phyloP scores from a whole-genome alignment of 139 green algal genomes.

The Asterochloris sp. region DNA sequence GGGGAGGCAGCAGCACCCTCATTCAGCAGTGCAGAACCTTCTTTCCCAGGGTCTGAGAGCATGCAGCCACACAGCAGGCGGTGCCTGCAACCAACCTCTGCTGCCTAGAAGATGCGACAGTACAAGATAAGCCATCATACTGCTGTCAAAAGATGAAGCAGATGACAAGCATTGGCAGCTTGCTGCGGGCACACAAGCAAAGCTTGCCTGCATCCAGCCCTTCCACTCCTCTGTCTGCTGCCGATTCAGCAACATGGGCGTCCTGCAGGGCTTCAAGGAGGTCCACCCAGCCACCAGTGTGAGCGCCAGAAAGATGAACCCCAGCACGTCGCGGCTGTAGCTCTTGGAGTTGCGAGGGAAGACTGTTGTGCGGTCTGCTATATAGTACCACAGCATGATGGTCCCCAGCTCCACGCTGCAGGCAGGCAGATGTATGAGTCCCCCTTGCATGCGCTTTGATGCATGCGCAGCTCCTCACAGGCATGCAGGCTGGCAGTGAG shows the following conservation, averaged over 20 bases:
- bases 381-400: slow-evolving; percentile 86
- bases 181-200: too few species aligned
- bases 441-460: not conserved
- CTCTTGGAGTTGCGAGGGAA: slow-evolving; percentile 27
- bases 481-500: not conserved
- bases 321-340: slow-evolving; percentile 79
- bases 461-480: too few species aligned
- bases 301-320: slow-evolving; percentile 82
- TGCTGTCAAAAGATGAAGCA: too few species aligned
- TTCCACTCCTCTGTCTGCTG: slow-evolving; percentile 99
- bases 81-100: not conserved
- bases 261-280: slow-evolving; percentile 37
- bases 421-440: not conserved
- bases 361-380: slow-evolving; percentile 72
- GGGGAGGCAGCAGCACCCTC: not conserved
- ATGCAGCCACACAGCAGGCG: not conserved
- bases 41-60: too few species aligned
- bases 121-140: too few species aligned
- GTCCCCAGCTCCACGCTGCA: slow-evolving; percentile 71
- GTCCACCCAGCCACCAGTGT: slow-evolving; percentile 50
- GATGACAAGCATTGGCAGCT: too few species aligned
- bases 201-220: slow-evolving; percentile 85
- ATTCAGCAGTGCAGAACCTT: not conserved
- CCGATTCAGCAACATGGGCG: slow-evolving; percentile 76
- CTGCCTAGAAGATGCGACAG: not conserved